Evolutionary conservation across 345 rosid species (phyloP), one percentile per base, ranked within the genome.

Genomic region (Leavenworthia alabamica): DNA sequence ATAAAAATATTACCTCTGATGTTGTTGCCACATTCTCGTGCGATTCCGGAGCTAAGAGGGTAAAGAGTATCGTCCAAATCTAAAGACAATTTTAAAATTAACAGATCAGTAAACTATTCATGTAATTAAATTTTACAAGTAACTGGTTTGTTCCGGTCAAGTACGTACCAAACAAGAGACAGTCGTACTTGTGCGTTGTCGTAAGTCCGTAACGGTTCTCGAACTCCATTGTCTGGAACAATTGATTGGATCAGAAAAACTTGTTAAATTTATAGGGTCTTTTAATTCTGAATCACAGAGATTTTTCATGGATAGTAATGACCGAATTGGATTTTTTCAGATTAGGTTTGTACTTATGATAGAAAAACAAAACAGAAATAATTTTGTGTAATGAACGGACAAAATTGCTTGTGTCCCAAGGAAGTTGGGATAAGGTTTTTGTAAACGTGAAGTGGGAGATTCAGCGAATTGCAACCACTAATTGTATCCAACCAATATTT

Each of bases 31-130:
- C 82, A 77, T 58, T 46, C 79, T 45, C 62, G 70, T 7, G 91
- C 77, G 57, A 91, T 36, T 26, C 96, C 96, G 45, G 83, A 64
- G 57, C 86, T 84, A 5, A 78, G 56, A 36, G 98, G 86, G 48
- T 91, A 91, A 56, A 91, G 98, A 36, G 96, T 91, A 67, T 91
- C 96, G 70, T 91, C 98, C 64, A 91, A 78, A 79, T 91, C 98
- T 91, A 77, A 28, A 69, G 8, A 37, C 1, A 51, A 31, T 22
- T 51, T 3, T 24, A 11, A n/a, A n/a, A 51, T 8, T 11, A 36
- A 42, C 49, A 22, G 13, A 37, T 47, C 37, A 17, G 3, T 17
- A 64, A 49, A 8, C 24, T 40, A 23, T 51, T 13, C 32, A 19
- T 14, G 35, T 19, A 1, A 42, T 20, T 16, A 15, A 29, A 17